Percentiles rank a stretch among this genome's conserved stretches.
Conservation (phyloP, 2,329 filamentous ascomycete genomes). For the Arthrocladium fulminans region DNA sequence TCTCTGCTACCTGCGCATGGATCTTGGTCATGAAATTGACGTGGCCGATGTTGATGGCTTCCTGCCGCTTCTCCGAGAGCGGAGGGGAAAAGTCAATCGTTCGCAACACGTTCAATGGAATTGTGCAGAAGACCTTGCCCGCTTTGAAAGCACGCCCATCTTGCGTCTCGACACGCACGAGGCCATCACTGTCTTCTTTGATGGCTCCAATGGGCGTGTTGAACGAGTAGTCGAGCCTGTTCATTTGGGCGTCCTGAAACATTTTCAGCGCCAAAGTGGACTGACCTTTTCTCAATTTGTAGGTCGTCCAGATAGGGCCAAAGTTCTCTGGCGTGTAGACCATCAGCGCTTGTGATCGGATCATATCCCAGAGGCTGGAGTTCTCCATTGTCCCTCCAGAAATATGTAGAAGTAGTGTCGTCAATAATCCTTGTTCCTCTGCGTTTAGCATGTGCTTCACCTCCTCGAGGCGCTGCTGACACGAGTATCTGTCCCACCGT, state of each 20-base stretch:
- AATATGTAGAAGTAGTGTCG: slow-evolving; percentile 24
- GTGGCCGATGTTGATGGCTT: slow-evolving; percentile 18
- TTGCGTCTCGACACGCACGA: slow-evolving; percentile 4
- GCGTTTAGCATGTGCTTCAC: slow-evolving; percentile 26
- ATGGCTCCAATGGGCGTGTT: slow-evolving; percentile 21
- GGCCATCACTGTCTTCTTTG: slow-evolving; percentile 5
- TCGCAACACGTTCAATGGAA: slow-evolving; percentile 21
- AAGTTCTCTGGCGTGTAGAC: slow-evolving; percentile 22
- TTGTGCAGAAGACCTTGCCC: slow-evolving; percentile 23
- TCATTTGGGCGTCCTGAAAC: slow-evolving; percentile 23
- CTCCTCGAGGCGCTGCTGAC: slow-evolving; percentile 24
- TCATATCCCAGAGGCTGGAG: slow-evolving; percentile 19
- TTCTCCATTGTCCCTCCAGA: slow-evolving; percentile 24
- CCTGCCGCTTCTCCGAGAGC: slow-evolving; percentile 13
- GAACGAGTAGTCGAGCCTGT: slow-evolving; percentile 25
- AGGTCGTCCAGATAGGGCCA: slow-evolving; percentile 22
- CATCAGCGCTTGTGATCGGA: slow-evolving; percentile 19
- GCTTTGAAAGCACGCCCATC: slow-evolving; percentile 15
- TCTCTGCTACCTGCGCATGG: slow-evolving; percentile 21
- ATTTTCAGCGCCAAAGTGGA: slow-evolving; percentile 24
- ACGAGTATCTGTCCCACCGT: slow-evolving; percentile 23
- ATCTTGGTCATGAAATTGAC: slow-evolving; percentile 20
- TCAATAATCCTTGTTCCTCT: slow-evolving; percentile 24
- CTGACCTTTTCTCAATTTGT: slow-evolving; percentile 27
- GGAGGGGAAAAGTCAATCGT: slow-evolving; percentile 19